phyloP scores from a whole-genome alignment of 176 grass and related monocot genomes.

The Cenchrus fungigraminus region DNA sequence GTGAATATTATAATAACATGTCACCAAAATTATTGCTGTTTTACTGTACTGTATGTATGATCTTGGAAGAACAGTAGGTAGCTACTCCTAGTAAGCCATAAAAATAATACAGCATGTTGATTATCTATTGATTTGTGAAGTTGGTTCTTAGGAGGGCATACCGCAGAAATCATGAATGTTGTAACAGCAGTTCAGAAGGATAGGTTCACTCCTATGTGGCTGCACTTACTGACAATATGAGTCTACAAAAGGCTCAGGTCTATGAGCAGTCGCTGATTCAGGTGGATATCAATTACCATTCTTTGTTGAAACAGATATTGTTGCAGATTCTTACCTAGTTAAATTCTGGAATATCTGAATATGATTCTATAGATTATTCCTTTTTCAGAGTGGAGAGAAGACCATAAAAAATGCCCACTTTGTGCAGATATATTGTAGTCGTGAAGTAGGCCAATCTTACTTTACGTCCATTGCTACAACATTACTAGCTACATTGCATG shows the following conservation, averaged over 20 bases:
- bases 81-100: background rate
- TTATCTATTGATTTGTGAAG: slow-evolving; percentile 22
- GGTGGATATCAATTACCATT: slow-evolving; percentile 33
- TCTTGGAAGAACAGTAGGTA: slow-evolving; percentile 25
- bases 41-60: background rate
- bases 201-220: slow-evolving; percentile 82
- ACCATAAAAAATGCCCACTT: slow-evolving; percentile 53
- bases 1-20: background rate
- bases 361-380: slow-evolving; percentile 16
- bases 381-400: slow-evolving; percentile 52
- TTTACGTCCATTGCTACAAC: slow-evolving; percentile 84
- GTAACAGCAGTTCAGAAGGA: slow-evolving; percentile 71
- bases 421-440: slow-evolving; percentile 88
- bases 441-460: slow-evolving; percentile 98
- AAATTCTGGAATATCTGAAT: background rate
- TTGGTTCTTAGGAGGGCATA: slow-evolving; percentile 72
- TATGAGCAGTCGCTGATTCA: slow-evolving; percentile 75
- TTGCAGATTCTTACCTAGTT: slow-evolving; percentile 19
- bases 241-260: slow-evolving; percentile 80
- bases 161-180: slow-evolving; percentile 94
- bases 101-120: background rate
- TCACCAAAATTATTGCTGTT: background rate
- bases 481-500: slow-evolving; percentile 72
- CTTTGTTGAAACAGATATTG: background rate
- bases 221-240: slow-evolving; percentile 93